Evolutionary conservation across 257 asterid genomes (phyloP).

Genomic region (Petunia secreta): DNA sequence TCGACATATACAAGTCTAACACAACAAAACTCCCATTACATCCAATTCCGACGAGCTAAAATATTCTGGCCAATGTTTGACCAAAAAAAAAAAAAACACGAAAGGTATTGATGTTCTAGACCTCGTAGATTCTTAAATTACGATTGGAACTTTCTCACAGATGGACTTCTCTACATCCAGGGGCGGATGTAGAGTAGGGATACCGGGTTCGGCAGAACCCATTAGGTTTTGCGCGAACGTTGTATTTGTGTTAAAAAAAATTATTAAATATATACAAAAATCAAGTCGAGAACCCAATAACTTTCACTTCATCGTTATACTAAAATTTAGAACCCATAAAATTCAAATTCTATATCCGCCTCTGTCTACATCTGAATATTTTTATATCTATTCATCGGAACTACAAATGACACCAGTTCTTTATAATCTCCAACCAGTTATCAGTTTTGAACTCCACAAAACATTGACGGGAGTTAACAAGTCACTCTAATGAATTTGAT

Average conservation of each 20-base stretch:
- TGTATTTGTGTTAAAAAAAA: too few species aligned
- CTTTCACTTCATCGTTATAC: too few species aligned
- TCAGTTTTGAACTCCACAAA: neutral
- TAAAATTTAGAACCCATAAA: too few species aligned
- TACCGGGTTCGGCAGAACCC: too few species aligned
- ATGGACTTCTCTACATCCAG: neutral
- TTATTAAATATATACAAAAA: too few species aligned
- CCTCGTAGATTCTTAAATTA: neutral
- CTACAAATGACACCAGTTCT: neutral
- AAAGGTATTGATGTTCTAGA: neutral
- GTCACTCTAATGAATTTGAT: neutral
- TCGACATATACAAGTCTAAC: constrained; percentile 11
- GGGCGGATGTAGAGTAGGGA: too few species aligned
- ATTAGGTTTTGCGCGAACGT: too few species aligned
- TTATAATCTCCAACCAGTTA: neutral
- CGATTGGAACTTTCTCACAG: neutral
- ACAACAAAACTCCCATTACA: neutral
- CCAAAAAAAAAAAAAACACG: too few species aligned
- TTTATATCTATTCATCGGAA: neutral
- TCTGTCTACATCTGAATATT: neutral
- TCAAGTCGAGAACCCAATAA: too few species aligned
- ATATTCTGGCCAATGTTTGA: neutral
- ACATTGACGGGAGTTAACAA: neutral
- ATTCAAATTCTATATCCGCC: too few species aligned
- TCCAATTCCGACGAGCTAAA: neutral